Percentiles rank a stretch among this genome's conserved stretches.
phyloP scores from a whole-genome alignment of 75 land plant species.

The Sequoia sempervirens region DNA sequence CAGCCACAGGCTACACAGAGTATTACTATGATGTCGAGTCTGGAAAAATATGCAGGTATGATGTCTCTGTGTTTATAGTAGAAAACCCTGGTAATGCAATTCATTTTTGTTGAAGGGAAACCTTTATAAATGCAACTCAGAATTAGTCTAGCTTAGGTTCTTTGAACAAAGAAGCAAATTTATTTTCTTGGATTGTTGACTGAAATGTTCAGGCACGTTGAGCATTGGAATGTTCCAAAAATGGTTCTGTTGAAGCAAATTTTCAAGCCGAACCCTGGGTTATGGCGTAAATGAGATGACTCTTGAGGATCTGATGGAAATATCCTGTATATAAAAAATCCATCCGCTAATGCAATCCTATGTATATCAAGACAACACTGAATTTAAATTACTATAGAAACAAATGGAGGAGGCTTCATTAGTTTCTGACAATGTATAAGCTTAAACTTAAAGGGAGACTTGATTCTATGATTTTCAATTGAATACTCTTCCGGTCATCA shows the following conservation, averaged over 20 bases:
- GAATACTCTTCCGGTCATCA: neutral
- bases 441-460: neutral
- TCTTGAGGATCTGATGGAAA: neutral
- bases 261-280: constrained; percentile 64
- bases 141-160: neutral
- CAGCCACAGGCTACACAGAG: constrained; percentile 97
- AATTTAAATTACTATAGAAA: neutral
- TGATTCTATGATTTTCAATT: neutral
- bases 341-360: neutral
- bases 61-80: constrained; percentile 4
- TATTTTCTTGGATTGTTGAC: neutral
- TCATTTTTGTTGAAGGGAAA: neutral
- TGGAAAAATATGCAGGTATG: constrained; percentile 89
- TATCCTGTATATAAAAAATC: neutral
- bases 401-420: neutral
- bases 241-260: constrained; percentile 83
- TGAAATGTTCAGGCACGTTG: constrained; percentile 68
- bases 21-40: constrained; percentile 72
- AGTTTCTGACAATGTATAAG: neutral
- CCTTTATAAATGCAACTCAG: neutral
- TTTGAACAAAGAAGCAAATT: neutral
- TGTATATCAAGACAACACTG: neutral
- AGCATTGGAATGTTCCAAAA: constrained; percentile 96
- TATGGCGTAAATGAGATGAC: constrained; percentile 20
- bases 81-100: neutral